Conservation (phyloP, 352 stramenopile genomes). For the Peronospora belbahrii region DNA sequence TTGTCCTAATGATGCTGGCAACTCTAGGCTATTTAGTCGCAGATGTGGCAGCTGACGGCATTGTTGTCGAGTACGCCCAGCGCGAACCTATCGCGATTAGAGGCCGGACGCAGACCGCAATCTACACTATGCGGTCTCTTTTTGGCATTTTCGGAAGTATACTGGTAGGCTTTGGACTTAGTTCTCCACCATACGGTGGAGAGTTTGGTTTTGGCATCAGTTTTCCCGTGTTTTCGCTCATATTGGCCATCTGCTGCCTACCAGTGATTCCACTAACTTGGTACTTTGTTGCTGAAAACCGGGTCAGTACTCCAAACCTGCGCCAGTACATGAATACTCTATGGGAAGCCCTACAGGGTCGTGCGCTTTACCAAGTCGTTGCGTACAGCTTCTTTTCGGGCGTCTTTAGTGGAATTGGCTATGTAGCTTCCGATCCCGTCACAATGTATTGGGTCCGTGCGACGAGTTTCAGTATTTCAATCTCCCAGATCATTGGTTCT, state of each 20-base stretch:
- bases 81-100: constrained; percentile 29
- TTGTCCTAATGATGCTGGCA: constrained; percentile 47
- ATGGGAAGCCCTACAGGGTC: constrained; percentile 24
- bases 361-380: constrained; percentile 35
- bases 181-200: constrained; percentile 27
- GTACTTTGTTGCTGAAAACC: constrained; percentile 27
- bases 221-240: constrained; percentile 21
- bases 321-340: constrained; percentile 19
- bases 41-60: constrained; percentile 36
- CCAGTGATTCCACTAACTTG: constrained; percentile 30
- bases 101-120: constrained; percentile 31
- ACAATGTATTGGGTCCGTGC: constrained; percentile 36
- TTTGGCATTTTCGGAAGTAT: constrained; percentile 31
- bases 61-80: constrained; percentile 41
- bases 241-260: constrained; percentile 22
- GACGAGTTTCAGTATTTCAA: constrained; percentile 28
- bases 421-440: constrained; percentile 22
- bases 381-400: constrained; percentile 32
- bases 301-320: constrained; percentile 9
- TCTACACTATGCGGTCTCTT: constrained; percentile 32
- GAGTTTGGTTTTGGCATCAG: constrained; percentile 28
- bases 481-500: constrained; percentile 28
- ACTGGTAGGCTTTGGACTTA: constrained; percentile 31
- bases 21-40: constrained; percentile 47
- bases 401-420: constrained; percentile 24